These are phyloP conservation scores for Scleromitrula shiraiana DNA, from an alignment of 2,329 filamentous ascomycete genomes.

Conservation along the genomic window DNA sequence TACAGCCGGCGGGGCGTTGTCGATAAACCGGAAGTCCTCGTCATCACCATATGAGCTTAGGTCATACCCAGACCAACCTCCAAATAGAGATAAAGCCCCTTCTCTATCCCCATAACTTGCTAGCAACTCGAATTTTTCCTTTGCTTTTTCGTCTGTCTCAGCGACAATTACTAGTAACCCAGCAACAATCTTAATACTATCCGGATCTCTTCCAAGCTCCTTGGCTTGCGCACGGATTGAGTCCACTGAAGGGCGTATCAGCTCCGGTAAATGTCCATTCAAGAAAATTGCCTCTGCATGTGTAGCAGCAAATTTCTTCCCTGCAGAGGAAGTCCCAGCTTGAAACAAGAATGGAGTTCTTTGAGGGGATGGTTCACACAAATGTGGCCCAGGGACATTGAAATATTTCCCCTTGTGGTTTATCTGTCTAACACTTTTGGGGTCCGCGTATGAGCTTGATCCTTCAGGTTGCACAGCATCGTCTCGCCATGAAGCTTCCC, in stretches of 20 bases:
- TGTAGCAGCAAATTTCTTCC: slow-evolving; percentile 59
- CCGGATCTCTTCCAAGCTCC: slow-evolving; percentile 47
- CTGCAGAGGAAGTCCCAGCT: slow-evolving; percentile 58
- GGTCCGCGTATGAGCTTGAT: slow-evolving; percentile 51
- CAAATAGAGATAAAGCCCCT: slow-evolving; percentile 62
- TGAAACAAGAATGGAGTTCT: slow-evolving; percentile 39
- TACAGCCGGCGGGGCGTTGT: slow-evolving; percentile 35
- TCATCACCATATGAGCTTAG: slow-evolving; percentile 52
- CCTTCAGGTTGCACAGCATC: slow-evolving; percentile 51
- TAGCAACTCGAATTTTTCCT: slow-evolving; percentile 54
- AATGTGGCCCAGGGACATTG: slow-evolving; percentile 55
- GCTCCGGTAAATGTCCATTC: slow-evolving; percentile 53
- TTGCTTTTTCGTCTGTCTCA: slow-evolving; percentile 56
- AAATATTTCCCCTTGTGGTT: slow-evolving; percentile 59
- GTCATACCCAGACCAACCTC: slow-evolving; percentile 67
- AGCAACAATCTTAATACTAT: slow-evolving; percentile 59
- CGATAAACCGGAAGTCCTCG: slow-evolving; percentile 51
- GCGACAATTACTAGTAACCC: slow-evolving; percentile 59
- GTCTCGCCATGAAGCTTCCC: slow-evolving; percentile 23
- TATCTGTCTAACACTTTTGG: slow-evolving; percentile 52
- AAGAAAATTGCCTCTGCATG: slow-evolving; percentile 68
- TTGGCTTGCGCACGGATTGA: slow-evolving; percentile 49
- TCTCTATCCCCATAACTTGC: slow-evolving; percentile 54
- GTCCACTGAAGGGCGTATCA: slow-evolving; percentile 53
- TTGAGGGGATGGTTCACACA: slow-evolving; percentile 41